Percentiles rank a stretch among this genome's conserved stretches.
These are phyloP conservation scores for Populus simonii DNA, from an alignment of 345 rosid genomes.

Conservation along the genomic window DNA sequence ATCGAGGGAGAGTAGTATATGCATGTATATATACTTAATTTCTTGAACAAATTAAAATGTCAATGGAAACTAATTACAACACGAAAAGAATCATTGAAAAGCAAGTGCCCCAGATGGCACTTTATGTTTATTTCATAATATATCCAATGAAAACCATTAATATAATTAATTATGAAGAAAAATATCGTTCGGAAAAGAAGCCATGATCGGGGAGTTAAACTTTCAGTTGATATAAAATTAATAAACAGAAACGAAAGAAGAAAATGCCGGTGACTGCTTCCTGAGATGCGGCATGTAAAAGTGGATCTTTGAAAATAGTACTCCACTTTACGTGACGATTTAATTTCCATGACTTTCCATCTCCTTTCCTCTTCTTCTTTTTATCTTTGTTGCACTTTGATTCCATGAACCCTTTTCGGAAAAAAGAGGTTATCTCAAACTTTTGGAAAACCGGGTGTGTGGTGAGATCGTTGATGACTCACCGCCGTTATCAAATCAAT, in stretches of 20 bases:
- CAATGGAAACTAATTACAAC: not conserved
- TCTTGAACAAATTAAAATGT: not conserved
- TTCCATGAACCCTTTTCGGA: slow-evolving; percentile 12
- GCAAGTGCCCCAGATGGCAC: not conserved
- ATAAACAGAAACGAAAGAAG: not conserved
- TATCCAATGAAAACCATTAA: not conserved
- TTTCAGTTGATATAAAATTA: not conserved
- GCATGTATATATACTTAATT: not conserved
- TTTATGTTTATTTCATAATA: not conserved
- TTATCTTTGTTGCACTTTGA: not conserved
- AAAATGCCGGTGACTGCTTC: not conserved
- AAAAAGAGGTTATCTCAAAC: not conserved
- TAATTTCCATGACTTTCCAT: not conserved
- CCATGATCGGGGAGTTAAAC: not conserved
- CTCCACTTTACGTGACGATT: not conserved
- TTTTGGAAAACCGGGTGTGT: slow-evolving; percentile 15
- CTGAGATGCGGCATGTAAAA: slow-evolving; percentile 2
- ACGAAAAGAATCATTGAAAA: not conserved
- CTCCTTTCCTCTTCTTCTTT: not conserved
- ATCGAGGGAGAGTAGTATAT: not conserved
- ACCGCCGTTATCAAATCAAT: not conserved
- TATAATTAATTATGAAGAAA: not conserved
- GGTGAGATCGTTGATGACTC: slow-evolving; percentile 21
- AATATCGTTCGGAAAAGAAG: not conserved
- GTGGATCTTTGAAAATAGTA: not conserved